A percentile compares a stretch with the other conserved stretches of the same genome.
These are phyloP conservation scores for Claviceps cyperi DNA, from an alignment of 2,329 filamentous ascomycete species.

Conservation along the genomic window DNA sequence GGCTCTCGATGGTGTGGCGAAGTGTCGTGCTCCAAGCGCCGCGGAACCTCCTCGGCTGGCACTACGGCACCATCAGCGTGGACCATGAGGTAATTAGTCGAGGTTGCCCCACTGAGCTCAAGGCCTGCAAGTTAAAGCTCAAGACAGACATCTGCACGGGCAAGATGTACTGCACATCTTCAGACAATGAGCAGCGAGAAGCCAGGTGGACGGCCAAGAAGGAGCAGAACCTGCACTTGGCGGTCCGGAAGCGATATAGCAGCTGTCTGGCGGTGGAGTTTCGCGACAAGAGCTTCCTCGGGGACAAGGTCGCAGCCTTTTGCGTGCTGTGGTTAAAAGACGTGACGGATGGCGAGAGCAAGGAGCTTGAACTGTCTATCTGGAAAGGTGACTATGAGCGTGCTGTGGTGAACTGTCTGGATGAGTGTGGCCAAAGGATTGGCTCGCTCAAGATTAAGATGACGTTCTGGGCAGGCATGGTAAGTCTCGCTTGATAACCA, in stretches of 20 bases:
- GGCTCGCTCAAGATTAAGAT: constrained; percentile 28
- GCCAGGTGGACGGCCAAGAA: constrained; percentile 40
- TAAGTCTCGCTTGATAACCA: constrained; percentile 7
- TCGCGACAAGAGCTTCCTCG: constrained; percentile 24
- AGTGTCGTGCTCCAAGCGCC: constrained; percentile 50
- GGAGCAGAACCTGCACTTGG: constrained; percentile 28
- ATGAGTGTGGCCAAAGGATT: constrained; percentile 31
- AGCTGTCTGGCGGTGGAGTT: constrained; percentile 42
- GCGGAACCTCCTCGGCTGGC: constrained; percentile 48
- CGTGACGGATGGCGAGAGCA: constrained; percentile 52
- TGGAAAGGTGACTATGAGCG: constrained; percentile 44
- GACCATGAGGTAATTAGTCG: constrained; percentile 31
- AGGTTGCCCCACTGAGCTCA: constrained; percentile 31
- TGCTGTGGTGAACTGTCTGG: constrained; percentile 31
- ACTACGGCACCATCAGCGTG: constrained; percentile 55
- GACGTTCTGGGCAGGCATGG: constrained; percentile 23
- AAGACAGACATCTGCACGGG: constrained; percentile 40
- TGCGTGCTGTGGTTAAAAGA: constrained; percentile 55
- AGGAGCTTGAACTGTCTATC: constrained; percentile 42
- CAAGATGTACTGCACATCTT: constrained; percentile 37
- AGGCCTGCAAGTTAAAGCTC: constrained; percentile 41
- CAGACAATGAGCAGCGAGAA: constrained; percentile 16
- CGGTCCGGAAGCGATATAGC: constrained; percentile 45
- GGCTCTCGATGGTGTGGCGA: constrained; percentile 60
- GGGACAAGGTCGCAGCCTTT: constrained; percentile 45